phyloP scores from a whole-genome alignment of 192 early-diverging fungal genomes.

The Backusella sp. region DNA sequence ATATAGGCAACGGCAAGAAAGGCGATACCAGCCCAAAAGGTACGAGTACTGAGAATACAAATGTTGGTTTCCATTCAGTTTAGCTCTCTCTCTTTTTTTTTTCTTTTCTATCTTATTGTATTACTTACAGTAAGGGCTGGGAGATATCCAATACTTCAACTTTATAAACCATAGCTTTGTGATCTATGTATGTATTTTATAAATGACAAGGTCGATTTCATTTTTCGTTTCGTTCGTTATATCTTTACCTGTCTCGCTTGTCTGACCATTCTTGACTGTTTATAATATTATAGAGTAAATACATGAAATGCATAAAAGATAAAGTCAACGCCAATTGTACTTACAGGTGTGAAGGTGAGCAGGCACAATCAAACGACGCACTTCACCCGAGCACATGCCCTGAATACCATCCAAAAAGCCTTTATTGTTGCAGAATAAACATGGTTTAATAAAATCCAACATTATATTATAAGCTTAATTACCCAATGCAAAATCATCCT shows the following conservation, averaged over 20 bases:
- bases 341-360: constrained; percentile 7
- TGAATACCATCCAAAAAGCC: constrained; percentile 27
- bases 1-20: not conserved
- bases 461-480: not conserved
- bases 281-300: not conserved
- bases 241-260: constrained; percentile 5
- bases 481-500: not conserved
- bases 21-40: not conserved
- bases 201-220: not conserved
- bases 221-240: not conserved
- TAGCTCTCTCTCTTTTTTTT: too few species aligned
- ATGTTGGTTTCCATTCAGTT: not conserved
- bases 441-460: not conserved
- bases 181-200: not conserved
- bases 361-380: constrained; percentile 22
- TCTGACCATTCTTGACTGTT: not conserved
- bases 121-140: constrained; percentile 12
- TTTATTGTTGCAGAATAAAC: not conserved
- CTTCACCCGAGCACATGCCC: constrained; percentile 28
- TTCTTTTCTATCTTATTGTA: too few species aligned
- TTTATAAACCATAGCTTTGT: constrained; percentile 18
- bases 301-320: not conserved
- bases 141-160: constrained; percentile 10
- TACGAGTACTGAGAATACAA: not conserved
- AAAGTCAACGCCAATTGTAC: not conserved